Percentiles rank a stretch among this genome's conserved stretches.
phyloP scores from a whole-genome alignment of 2,329 filamentous ascomycete genomes.

The Penicillium sp. region DNA sequence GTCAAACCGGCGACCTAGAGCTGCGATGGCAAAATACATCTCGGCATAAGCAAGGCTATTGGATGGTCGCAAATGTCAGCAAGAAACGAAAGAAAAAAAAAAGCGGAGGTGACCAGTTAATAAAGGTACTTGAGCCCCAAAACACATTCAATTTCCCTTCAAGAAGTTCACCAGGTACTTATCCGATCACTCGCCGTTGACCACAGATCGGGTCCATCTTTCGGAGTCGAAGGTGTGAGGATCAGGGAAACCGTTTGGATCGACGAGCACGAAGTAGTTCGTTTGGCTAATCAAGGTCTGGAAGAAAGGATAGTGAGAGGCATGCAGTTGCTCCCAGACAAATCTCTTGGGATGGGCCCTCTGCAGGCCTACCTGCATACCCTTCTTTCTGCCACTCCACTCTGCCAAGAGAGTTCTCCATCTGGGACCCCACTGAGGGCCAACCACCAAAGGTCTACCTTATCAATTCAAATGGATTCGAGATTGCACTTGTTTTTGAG shows the following conservation, averaged over 20 bases:
- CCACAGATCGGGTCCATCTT: conserved; percentile 24
- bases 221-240: conserved; percentile 29
- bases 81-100: background rate
- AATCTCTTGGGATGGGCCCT: too few species aligned
- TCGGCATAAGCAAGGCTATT: conserved; percentile 20
- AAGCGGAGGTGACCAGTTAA: background rate
- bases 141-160: conserved; percentile 27
- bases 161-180: conserved; percentile 29
- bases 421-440: too few species aligned
- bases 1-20: conserved; percentile 15
- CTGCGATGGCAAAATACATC: conserved; percentile 18
- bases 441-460: too few species aligned
- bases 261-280: conserved; percentile 23
- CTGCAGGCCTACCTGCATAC: too few species aligned
- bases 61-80: background rate
- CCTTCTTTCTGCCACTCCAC: background rate
- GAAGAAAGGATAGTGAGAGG: too few species aligned
- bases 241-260: conserved; percentile 27
- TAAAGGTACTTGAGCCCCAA: conserved; percentile 28
- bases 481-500: too few species aligned
- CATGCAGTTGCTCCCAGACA: too few species aligned
- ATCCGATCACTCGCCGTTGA: conserved; percentile 20
- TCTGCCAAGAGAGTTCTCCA: too few species aligned
- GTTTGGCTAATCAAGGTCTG: conserved; percentile 24
- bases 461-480: too few species aligned